phyloP scores from a whole-genome alignment of 306 rosid species.

The Citrullus colocynthis region DNA sequence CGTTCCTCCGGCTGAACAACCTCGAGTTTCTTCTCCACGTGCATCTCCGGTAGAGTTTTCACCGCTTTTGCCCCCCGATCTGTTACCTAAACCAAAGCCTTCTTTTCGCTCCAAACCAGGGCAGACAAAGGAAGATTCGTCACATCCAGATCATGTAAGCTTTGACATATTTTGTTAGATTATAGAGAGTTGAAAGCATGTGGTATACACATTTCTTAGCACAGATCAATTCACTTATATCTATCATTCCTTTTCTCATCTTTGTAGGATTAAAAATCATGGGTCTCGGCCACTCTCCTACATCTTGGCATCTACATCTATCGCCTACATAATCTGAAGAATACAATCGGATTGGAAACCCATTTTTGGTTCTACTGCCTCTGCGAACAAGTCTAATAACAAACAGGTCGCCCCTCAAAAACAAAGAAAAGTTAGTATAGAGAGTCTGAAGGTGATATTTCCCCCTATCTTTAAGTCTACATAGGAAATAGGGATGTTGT shows the following conservation, averaged over 20 bases:
- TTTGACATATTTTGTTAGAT: neutral
- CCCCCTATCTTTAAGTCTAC: neutral
- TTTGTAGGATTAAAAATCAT: neutral
- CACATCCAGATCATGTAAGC: conserved; percentile 56
- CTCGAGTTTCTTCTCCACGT: conserved; percentile 28
- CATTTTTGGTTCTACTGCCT: neutral
- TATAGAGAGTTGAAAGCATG: neutral
- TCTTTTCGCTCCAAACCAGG: conserved; percentile 22
- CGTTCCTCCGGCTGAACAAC: conserved; percentile 22
- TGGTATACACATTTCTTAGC: neutral
- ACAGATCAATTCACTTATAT: neutral
- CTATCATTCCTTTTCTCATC: neutral
- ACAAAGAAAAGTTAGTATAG: neutral
- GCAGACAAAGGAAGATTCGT: conserved; percentile 13
- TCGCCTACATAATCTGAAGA: neutral
- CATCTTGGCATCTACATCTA: neutral
- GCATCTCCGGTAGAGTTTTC: conserved; percentile 23
- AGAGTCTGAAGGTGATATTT: neutral
- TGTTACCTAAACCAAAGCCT: conserved; percentile 23
- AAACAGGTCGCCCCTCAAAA: neutral
- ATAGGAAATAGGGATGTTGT: neutral
- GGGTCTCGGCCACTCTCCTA: neutral
- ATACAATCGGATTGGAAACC: neutral
- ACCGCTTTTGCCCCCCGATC: conserved; percentile 24
- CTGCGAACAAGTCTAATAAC: neutral